phyloP scores from a whole-genome alignment of 257 asterid genomes.

The Rauvolfia tetraphylla region DNA sequence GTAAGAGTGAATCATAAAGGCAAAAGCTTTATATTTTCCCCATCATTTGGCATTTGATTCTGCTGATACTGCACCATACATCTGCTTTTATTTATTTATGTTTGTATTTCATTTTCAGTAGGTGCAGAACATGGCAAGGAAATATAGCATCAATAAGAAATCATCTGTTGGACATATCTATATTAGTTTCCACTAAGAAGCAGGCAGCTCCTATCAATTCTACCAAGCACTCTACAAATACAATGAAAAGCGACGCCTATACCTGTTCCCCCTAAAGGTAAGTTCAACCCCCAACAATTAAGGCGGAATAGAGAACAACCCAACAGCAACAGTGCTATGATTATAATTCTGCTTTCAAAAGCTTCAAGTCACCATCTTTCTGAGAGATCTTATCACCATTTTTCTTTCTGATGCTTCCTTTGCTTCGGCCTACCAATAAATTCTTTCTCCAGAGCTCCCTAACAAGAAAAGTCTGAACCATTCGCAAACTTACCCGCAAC shows the following conservation, averaged over 20 bases:
- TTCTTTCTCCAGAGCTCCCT: neutral
- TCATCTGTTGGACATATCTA: neutral
- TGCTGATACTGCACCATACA: neutral
- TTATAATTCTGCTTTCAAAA: neutral
- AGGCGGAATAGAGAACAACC: neutral
- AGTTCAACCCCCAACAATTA: neutral
- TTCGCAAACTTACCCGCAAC: neutral
- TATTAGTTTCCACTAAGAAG: neutral
- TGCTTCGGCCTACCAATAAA: neutral
- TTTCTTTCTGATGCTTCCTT: neutral
- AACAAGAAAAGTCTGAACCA: neutral
- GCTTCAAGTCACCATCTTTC: neutral
- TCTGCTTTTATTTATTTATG: neutral
- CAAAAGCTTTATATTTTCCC: neutral
- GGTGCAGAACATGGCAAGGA: neutral
- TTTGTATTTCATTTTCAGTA: neutral
- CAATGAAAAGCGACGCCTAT: neutral
- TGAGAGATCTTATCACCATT: neutral
- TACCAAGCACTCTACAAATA: neutral
- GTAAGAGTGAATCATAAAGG: slow-evolving; percentile 12
- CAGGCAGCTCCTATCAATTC: neutral
- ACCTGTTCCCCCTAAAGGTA: neutral
- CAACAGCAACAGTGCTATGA: neutral
- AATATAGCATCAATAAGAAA: neutral
- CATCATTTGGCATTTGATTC: neutral